A percentile compares a stretch with the other conserved stretches of the same genome.
Conservation (phyloP, 148 eudicot species). For the Drosera capensis region DNA sequence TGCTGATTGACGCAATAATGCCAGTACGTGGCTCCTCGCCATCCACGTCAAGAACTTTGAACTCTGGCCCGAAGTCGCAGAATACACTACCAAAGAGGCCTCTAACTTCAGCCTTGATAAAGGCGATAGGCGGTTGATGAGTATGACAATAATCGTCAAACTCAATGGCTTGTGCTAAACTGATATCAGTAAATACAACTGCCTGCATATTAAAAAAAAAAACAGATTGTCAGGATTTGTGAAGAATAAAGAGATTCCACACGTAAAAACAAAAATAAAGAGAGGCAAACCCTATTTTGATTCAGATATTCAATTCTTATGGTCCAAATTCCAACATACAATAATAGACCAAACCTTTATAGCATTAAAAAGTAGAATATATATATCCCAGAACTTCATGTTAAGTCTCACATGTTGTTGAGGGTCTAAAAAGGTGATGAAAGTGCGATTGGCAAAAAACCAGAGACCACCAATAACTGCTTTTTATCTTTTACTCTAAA, state of each 20-base stretch:
- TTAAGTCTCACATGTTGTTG: too few relatives aligned
- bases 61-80: conserved; percentile 63
- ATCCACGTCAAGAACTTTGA: conserved; percentile 50
- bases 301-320: too few relatives aligned
- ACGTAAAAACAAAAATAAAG: neutral
- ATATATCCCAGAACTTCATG: too few relatives aligned
- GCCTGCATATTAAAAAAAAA: conserved; percentile 22
- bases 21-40: conserved; percentile 55
- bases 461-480: too few relatives aligned
- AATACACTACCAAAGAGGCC: conserved; percentile 61
- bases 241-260: too few relatives aligned
- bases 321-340: too few relatives aligned
- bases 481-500: too few relatives aligned
- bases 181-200: conserved; percentile 43
- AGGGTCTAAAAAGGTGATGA: too few relatives aligned
- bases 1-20: conserved; percentile 48
- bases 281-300: too few relatives aligned
- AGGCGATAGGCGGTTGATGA: conserved; percentile 61
- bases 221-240: neutral
- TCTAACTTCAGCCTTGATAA: conserved; percentile 48
- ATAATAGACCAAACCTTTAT: too few relatives aligned
- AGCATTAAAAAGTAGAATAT: too few relatives aligned
- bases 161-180: conserved; percentile 42
- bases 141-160: conserved; percentile 49
- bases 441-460: too few relatives aligned